Evolutionary conservation across 1,284 basidiomycete species (phyloP).

Genomic region (Sporisorium exsertum): DNA sequence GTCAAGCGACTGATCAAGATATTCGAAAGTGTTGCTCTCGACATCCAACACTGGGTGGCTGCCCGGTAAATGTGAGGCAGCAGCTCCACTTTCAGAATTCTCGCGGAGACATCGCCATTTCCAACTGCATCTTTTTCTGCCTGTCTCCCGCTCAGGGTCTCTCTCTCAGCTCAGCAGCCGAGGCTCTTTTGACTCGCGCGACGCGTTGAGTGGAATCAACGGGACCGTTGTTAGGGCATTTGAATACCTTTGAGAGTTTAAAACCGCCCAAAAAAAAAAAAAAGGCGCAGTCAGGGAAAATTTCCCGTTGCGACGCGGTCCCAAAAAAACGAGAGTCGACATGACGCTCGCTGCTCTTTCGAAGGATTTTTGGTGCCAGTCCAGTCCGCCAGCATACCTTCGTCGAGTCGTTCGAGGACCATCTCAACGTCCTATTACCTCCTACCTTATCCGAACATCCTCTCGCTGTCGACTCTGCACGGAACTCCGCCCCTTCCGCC

Average conservation of each 20-base stretch:
- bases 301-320: constrained; percentile 10
- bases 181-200: constrained; percentile 20
- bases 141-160: constrained; percentile 5
- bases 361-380: not conserved
- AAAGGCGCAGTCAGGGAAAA: constrained; percentile 16
- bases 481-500: not conserved
- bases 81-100: constrained; percentile 16
- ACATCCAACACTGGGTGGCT: constrained; percentile 12
- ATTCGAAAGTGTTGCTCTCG: constrained; percentile 20
- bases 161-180: constrained; percentile 1
- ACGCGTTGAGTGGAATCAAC: constrained; percentile 34
- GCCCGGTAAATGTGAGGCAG: not conserved
- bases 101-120: not conserved
- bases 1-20: constrained; percentile 2
- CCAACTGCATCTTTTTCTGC: not conserved
- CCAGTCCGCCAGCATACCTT: constrained; percentile 11
- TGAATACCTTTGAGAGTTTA: constrained; percentile 12
- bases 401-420: constrained; percentile 4
- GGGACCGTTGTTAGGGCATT: not conserved
- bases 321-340: constrained; percentile 1
- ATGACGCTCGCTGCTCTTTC: not conserved
- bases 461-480: not conserved
- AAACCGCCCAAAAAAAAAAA: not conserved
- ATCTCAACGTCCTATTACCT: constrained; percentile 28
- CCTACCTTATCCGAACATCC: constrained; percentile 30